These are phyloP conservation scores for Rhizopogon vinicolor DNA, from an alignment of 768 basidiomycete species.

Conservation along the genomic window DNA sequence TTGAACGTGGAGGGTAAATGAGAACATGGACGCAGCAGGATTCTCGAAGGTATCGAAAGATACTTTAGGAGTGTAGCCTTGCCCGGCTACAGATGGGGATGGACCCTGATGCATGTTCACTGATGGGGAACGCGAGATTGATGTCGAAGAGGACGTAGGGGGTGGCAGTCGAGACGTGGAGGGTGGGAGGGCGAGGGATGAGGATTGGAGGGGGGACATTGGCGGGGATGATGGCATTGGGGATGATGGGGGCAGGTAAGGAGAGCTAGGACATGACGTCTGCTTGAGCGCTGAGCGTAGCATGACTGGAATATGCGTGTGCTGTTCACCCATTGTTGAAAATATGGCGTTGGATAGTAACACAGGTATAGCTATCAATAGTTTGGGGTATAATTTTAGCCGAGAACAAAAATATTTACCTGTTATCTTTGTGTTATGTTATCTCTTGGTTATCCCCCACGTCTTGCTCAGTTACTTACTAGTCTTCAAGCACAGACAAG, in stretches of 20 bases:
- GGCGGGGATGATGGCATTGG: conserved; percentile 15
- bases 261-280: conserved; percentile 11
- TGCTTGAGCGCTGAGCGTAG: conserved; percentile 29
- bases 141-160: conserved; percentile 17
- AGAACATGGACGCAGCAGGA: conserved; percentile 76
- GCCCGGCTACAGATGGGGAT: conserved; percentile 18
- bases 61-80: conserved; percentile 42
- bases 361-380: too few species aligned
- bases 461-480: too few species aligned
- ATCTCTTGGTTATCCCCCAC: too few species aligned
- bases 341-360: background rate
- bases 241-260: conserved; percentile 13
- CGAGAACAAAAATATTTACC: background rate
- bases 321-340: background rate
- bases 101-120: conserved; percentile 7
- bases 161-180: conserved; percentile 12
- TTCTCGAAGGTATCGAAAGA: conserved; percentile 90
- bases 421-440: too few species aligned
- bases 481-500: too few species aligned
- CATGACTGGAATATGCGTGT: conserved; percentile 14
- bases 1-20: conserved; percentile 82
- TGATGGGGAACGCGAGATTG: conserved; percentile 10
- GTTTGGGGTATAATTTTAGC: background rate
- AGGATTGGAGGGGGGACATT: conserved; percentile 10
- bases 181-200: conserved; percentile 16